A percentile compares a stretch with the other conserved stretches of the same genome.
Conservation (phyloP, 2,329 filamentous ascomycete species). For the Mycocentrospora acerina region DNA sequence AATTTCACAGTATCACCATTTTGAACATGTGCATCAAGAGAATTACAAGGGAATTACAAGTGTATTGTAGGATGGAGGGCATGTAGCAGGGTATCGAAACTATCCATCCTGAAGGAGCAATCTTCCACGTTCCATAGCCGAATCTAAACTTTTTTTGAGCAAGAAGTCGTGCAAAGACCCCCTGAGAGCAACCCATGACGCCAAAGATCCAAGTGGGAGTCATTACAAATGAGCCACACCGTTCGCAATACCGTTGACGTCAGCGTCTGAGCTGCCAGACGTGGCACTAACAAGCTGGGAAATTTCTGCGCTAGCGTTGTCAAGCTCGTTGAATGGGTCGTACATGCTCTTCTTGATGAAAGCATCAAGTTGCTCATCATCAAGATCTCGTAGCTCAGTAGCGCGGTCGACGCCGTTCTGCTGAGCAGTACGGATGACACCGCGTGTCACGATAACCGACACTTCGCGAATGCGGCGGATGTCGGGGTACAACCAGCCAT, state of each 20-base stretch:
- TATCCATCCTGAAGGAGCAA: constrained; percentile 15
- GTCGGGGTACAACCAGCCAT: constrained; percentile 85
- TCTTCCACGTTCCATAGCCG: constrained; percentile 18
- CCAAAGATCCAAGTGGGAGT: constrained; percentile 12
- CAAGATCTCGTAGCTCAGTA: constrained; percentile 63
- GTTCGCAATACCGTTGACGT: constrained; percentile 28
- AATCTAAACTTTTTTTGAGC: constrained; percentile 21
- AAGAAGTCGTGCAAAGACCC: constrained; percentile 9
- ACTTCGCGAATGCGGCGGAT: constrained; percentile 92
- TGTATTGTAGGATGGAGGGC: constrained; percentile 14
- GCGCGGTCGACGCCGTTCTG: constrained; percentile 65
- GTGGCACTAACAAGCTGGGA: constrained; percentile 29
- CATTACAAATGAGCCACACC: constrained; percentile 36
- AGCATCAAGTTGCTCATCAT: constrained; percentile 69
- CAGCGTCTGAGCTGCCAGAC: constrained; percentile 19
- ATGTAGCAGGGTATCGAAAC: constrained; percentile 30
- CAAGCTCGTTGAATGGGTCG: constrained; percentile 50
- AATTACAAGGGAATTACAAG: constrained; percentile 4
- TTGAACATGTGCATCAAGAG: too few relatives aligned
- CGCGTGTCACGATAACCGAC: constrained; percentile 79
- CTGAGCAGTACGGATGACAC: constrained; percentile 91
- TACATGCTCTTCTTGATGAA: constrained; percentile 60
- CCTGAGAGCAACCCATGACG: constrained; percentile 13
- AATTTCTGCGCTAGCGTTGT: constrained; percentile 45
- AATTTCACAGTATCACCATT: too few relatives aligned